Evolutionary conservation across 495 filamentous ascomycete genomes (phyloP), one percentile per base, ranked within the genome.

Genomic region (Umbilicaria muhlenbergii): DNA sequence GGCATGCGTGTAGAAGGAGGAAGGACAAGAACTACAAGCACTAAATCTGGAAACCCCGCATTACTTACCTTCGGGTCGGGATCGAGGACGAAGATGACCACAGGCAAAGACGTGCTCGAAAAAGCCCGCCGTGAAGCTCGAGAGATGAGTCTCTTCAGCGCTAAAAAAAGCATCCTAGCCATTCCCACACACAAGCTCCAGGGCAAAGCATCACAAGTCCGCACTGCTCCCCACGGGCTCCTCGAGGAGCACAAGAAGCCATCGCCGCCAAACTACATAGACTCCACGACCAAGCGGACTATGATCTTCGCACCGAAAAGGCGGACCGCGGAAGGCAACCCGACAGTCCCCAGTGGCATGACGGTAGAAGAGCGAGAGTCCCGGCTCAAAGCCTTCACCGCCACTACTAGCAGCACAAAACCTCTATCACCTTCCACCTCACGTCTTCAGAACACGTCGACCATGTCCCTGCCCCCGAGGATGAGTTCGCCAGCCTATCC

Each of bases 241-340:
- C 52, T 72, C 18, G 64, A 68, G 42, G 58, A 64, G 14, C 64
- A 70, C 44, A 58, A 59, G 13, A 61, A 56, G 17, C 55, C 60
- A 16, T 14, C 45, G 32, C 44, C 34, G 13, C 39, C 47, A 10
- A 37, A 35, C 15, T 45, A 39, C 5, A 6, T 48, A 11, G 45
- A 54, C 46, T 38, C 42, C 24, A 42, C 42, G 13, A 31, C 46
- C 32, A 44, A 45, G 33, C 34, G 37, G 33, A 24, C 50, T n/a
- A 12, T 28, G 14, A 21, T 39, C 10, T 41, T 48, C 24, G 36
- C 16, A n/a, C 50, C 52, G 6, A 43, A 31, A 34, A 51, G 37
- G 39, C 36, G 40, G 16, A 16, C 35, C n/a, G 36, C 43, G 33
- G 45, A 54, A 17, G 32, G 44, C 15, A 14, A 31, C 21, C 18